These are phyloP conservation scores for Dentipellis sp. DNA, from an alignment of 768 basidiomycete genomes.

Conservation along the genomic window DNA sequence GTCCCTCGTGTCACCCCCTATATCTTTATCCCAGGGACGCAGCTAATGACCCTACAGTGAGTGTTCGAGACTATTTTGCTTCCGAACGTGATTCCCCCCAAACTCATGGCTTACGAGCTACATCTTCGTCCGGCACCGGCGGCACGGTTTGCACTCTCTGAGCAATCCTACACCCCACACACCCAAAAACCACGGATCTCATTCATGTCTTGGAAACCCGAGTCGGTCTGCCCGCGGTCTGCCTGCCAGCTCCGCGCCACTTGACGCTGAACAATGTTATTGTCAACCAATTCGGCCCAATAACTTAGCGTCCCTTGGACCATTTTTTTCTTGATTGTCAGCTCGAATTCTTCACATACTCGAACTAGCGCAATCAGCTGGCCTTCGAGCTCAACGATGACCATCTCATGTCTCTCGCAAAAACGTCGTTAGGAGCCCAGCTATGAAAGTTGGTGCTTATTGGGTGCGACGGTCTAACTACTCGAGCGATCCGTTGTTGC, in stretches of 20 bases:
- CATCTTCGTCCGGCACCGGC: constrained; percentile 18
- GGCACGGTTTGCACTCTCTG: constrained; percentile 22
- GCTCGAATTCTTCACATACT: constrained; percentile 28
- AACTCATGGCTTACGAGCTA: constrained; percentile 4
- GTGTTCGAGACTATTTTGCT: neutral
- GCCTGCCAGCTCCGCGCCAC: constrained; percentile 18
- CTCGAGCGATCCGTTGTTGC: constrained; percentile 20
- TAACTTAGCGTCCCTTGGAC: constrained; percentile 14
- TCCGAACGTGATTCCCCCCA: neutral
- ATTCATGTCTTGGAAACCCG: neutral
- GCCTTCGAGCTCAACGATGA: constrained; percentile 28
- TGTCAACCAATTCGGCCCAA: constrained; percentile 26
- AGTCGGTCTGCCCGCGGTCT: constrained; percentile 1
- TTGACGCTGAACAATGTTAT: constrained; percentile 25
- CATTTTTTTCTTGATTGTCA: constrained; percentile 19
- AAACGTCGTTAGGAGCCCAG: constrained; percentile 8
- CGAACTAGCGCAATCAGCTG: constrained; percentile 23
- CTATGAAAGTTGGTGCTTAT: constrained; percentile 28
- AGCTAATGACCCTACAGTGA: neutral
- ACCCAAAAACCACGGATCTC: no score
- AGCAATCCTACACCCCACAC: constrained; percentile 16
- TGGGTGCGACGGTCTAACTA: constrained; percentile 25
- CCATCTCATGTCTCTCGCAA: constrained; percentile 24
- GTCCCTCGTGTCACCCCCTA: neutral
- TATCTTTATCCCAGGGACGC: neutral